A percentile compares a stretch with the other conserved stretches of the same genome.
Conservation (phyloP, 257 asterid species). For the Craterostigma plantagineum region DNA sequence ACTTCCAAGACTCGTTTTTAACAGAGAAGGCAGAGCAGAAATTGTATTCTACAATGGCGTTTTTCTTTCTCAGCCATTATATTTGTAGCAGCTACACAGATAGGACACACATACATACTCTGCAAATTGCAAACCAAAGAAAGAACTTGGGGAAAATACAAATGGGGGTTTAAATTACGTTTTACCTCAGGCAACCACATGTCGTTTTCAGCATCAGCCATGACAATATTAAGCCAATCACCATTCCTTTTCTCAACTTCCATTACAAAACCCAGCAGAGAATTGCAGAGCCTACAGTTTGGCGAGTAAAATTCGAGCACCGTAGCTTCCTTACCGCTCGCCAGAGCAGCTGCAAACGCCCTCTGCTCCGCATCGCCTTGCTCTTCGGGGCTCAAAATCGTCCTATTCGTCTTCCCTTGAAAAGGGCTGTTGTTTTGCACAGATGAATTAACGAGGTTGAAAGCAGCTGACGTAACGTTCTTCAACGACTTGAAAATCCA, state of each 20-base stretch:
- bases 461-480: conserved; percentile 22
- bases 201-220: conserved; percentile 70
- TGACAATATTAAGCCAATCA: conserved; percentile 59
- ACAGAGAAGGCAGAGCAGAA: no score
- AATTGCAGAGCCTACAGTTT: conserved; percentile 65
- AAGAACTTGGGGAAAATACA: no score
- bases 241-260: conserved; percentile 50
- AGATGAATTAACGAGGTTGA: conserved; percentile 25
- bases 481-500: conserved; percentile 53
- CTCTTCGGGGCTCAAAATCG: conserved; percentile 23
- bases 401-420: conserved; percentile 7
- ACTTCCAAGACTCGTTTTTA: no score
- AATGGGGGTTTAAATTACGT: background rate
- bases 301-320: conserved; percentile 76
- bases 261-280: conserved; percentile 39
- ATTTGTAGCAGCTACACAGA: no score
- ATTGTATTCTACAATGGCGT: no score
- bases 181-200: conserved; percentile 83
- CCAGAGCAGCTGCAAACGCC: conserved; percentile 56
- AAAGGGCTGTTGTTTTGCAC: conserved; percentile 8
- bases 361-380: conserved; percentile 73
- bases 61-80: no score
- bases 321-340: conserved; percentile 52
- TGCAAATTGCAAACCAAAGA: no score
- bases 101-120: no score